phyloP scores from a whole-genome alignment of 345 rosid genomes.

The Passiflora organensis region DNA sequence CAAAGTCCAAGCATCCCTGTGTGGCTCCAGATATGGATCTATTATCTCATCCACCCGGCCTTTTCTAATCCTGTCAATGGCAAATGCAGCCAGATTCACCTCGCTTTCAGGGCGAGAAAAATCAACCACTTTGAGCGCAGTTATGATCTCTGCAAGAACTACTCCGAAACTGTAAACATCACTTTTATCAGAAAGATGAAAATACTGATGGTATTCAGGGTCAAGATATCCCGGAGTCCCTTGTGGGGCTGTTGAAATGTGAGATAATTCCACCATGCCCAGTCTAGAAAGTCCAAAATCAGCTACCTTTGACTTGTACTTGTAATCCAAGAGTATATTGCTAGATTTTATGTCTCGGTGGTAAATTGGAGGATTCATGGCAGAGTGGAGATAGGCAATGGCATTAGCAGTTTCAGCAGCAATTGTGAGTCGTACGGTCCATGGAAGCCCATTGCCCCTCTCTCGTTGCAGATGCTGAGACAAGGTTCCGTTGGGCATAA shows the following conservation, averaged over 20 bases:
- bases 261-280: constrained; percentile 69
- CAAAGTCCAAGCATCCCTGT: constrained; percentile 87
- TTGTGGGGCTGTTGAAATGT: constrained; percentile 90
- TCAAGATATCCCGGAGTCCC: constrained; percentile 86
- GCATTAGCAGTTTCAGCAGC: constrained; percentile 91
- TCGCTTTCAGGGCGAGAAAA: constrained; percentile 75
- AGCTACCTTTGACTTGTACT: constrained; percentile 80
- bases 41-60: constrained; percentile 86
- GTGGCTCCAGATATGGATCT: constrained; percentile 62
- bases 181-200: constrained; percentile 33
- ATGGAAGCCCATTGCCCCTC: constrained; percentile 66
- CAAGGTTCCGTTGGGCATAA: constrained; percentile 82
- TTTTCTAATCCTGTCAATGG: constrained; percentile 74
- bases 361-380: constrained; percentile 78
- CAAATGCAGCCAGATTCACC: constrained; percentile 87
- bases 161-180: constrained; percentile 93
- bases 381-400: constrained; percentile 84
- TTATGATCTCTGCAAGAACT: constrained; percentile 87
- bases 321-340: constrained; percentile 76
- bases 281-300: constrained; percentile 95
- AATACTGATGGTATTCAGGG: constrained; percentile 32
- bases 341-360: constrained; percentile 94
- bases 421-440: constrained; percentile 70
- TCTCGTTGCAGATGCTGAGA: constrained; percentile 83
- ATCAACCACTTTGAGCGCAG: constrained; percentile 83